Conservation (phyloP, 2,329 filamentous ascomycete genomes). For the Elsinoe perseae region DNA sequence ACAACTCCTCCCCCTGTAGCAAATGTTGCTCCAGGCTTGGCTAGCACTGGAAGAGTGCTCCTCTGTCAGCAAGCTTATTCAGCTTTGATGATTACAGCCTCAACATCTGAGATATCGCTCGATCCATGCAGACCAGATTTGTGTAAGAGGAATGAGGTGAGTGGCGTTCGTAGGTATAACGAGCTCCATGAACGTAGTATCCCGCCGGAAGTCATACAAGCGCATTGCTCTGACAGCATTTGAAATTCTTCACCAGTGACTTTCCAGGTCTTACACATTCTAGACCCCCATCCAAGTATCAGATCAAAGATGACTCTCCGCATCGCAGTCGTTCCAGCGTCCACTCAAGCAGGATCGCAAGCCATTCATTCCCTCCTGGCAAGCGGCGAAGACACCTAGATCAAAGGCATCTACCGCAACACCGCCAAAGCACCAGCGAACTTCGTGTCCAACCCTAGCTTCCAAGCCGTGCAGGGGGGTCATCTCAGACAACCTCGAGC, state of each 20-base stretch:
- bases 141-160: neutral
- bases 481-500: neutral
- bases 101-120: neutral
- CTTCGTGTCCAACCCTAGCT: neutral
- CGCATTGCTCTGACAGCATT: no score
- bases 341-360: neutral
- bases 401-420: neutral
- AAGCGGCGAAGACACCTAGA: neutral
- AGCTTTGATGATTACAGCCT: neutral
- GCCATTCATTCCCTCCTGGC: neutral
- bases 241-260: no score
- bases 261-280: no score
- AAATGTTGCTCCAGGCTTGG: neutral
- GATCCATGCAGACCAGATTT: neutral
- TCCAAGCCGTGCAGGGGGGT: neutral
- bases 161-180: no score
- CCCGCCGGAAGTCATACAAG: no score
- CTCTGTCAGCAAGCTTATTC: neutral
- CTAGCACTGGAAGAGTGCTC: neutral
- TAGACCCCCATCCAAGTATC: no score
- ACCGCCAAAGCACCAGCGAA: neutral
- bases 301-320: neutral
- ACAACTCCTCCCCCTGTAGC: neutral
- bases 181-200: no score
- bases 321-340: neutral